Evolutionary conservation across 208 protist genomes (phyloP).

Genomic region (Trypanosoma brucei): DNA sequence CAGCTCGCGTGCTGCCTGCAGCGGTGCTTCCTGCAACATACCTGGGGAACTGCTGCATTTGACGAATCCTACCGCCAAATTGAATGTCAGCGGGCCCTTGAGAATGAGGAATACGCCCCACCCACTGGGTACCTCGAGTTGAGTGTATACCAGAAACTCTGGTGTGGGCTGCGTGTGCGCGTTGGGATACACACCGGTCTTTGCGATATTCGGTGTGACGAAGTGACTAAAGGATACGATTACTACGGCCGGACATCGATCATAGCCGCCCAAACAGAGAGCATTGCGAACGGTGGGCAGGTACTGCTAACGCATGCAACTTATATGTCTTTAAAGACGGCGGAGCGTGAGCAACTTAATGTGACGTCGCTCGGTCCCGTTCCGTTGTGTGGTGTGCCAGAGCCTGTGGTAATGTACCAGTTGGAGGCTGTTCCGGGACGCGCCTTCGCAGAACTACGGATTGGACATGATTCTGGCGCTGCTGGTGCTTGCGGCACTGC

Average conservation of each 20-base stretch:
- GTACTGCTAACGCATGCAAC: slow-evolving; percentile 7
- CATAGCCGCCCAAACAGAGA: slow-evolving; percentile 2
- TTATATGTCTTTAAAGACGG: slow-evolving; percentile 36
- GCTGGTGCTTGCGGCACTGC: no score
- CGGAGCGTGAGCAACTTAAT: slow-evolving; percentile 17
- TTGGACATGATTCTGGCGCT: slow-evolving; percentile 19
- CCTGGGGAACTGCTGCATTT: slow-evolving; percentile 39
- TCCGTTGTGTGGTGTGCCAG: slow-evolving; percentile 40
- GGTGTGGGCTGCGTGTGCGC: slow-evolving; percentile 44
- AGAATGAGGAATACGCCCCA: slow-evolving; percentile 14
- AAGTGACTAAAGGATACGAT: slow-evolving; percentile 29
- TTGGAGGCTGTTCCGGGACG: slow-evolving; percentile 37
- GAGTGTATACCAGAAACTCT: slow-evolving; percentile 31
- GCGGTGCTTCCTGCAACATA: slow-evolving; percentile 22
- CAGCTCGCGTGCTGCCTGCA: slow-evolving; percentile 1
- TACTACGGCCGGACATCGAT: background rate
- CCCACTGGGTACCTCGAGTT: slow-evolving; percentile 25
- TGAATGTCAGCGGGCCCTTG: slow-evolving; percentile 22
- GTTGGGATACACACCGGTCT: slow-evolving; percentile 55
- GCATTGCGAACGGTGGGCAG: slow-evolving; percentile 6
- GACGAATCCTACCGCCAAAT: slow-evolving; percentile 40
- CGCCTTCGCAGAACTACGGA: slow-evolving; percentile 30
- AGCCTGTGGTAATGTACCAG: slow-evolving; percentile 45
- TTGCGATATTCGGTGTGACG: slow-evolving; percentile 42
- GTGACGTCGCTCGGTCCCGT: slow-evolving; percentile 22